These are phyloP conservation scores for Alternaria sp. DNA, from an alignment of 2,329 filamentous ascomycete genomes.

Conservation along the genomic window DNA sequence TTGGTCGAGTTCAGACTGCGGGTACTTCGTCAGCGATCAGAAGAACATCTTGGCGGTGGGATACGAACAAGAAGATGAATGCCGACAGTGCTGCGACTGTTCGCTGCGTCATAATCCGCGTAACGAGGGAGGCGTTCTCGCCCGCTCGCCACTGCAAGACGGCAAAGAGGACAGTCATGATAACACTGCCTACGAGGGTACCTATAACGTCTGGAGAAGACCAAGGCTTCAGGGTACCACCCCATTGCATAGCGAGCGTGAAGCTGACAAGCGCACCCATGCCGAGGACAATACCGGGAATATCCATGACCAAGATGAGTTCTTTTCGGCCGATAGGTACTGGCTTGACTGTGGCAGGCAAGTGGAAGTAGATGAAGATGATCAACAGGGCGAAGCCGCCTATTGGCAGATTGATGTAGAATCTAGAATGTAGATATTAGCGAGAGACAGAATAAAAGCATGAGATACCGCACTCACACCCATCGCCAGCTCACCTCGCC, in stretches of 20 bases:
- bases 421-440: slow-evolving; percentile 21
- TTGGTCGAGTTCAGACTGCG: slow-evolving; percentile 19
- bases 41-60: no score
- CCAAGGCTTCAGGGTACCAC: background rate
- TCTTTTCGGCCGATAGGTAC: background rate
- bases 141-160: background rate
- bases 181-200: background rate
- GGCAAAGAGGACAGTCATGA: background rate
- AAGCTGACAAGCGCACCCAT: background rate
- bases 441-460: background rate
- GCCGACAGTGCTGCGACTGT: background rate
- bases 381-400: slow-evolving; percentile 48
- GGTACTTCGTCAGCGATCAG: background rate
- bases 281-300: background rate
- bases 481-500: slow-evolving; percentile 49
- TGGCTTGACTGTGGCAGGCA: background rate
- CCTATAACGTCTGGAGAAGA: background rate
- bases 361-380: slow-evolving; percentile 46
- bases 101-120: background rate
- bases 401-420: slow-evolving; percentile 57
- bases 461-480: slow-evolving; percentile 28
- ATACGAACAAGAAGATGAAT: no score
- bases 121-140: background rate
- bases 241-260: background rate
- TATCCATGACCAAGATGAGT: background rate